A percentile compares a stretch with the other conserved stretches of the same genome.
phyloP scores from a whole-genome alignment of 768 basidiomycete genomes.

The Hypsizygus marmoreus region DNA sequence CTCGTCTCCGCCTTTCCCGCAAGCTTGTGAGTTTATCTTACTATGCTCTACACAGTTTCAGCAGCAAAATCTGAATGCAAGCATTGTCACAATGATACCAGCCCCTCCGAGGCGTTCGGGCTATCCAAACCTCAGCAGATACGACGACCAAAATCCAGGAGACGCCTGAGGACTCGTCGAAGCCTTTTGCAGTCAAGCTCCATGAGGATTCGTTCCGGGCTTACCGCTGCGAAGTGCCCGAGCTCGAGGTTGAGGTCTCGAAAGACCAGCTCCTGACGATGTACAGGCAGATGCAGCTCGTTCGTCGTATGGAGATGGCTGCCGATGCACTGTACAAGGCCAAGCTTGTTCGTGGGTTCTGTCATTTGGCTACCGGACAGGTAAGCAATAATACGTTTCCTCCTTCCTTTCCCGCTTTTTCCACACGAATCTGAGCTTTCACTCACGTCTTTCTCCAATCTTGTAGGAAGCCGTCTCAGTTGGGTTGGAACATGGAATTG shows the following conservation, averaged over 20 bases:
- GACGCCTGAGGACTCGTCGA: slow-evolving; percentile 46
- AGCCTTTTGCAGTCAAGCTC: slow-evolving; percentile 80
- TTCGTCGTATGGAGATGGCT: slow-evolving; percentile 98
- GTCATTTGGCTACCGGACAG: slow-evolving; percentile 98
- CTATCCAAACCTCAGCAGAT: slow-evolving; percentile 79
- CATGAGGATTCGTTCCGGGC: slow-evolving; percentile 88
- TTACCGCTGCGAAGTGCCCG: slow-evolving; percentile 76
- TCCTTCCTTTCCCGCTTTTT: slow-evolving; percentile 38
- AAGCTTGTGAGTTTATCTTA: too few species aligned
- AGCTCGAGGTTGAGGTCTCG: slow-evolving; percentile 78
- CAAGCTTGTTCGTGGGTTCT: slow-evolving; percentile 96
- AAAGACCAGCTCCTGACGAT: slow-evolving; percentile 83
- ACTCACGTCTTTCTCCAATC: slow-evolving; percentile 39
- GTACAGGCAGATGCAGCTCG: slow-evolving; percentile 90
- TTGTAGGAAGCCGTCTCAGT: slow-evolving; percentile 96
- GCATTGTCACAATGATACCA: slow-evolving; percentile 8
- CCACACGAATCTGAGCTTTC: background rate
- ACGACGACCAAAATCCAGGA: slow-evolving; percentile 61
- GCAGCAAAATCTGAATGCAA: too few species aligned
- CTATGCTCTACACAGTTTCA: too few species aligned
- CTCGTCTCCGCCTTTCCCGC: too few species aligned
- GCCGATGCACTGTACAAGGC: slow-evolving; percentile 96
- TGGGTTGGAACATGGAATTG: slow-evolving; percentile 87
- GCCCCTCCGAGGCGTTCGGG: slow-evolving; percentile 46
- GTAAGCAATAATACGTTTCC: slow-evolving; percentile 38